Percentiles rank a stretch among this genome's conserved stretches.
Conservation (phyloP, 192 early-diverging fungal genomes). For the Neocallimastix lanati region DNA sequence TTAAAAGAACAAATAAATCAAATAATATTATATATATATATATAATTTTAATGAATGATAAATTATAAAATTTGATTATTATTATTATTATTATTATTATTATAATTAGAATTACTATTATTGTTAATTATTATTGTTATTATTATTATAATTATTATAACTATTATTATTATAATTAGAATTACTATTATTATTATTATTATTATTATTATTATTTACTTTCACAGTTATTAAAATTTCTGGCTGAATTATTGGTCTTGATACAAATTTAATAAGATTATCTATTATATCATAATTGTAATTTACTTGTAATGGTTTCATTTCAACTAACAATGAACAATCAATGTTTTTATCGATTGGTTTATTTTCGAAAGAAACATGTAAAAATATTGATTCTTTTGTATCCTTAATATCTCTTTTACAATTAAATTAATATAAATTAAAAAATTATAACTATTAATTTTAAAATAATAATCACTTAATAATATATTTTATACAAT, state of each 20-base stretch:
- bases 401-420: background rate
- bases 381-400: conserved; percentile 32
- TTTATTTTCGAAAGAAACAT: conserved; percentile 58
- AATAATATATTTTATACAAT: too few species aligned
- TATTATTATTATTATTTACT: conserved; percentile 13
- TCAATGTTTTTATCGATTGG: conserved; percentile 72
- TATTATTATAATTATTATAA: conserved; percentile 19
- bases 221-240: background rate
- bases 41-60: too few species aligned
- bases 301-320: conserved; percentile 76
- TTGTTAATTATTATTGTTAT: conserved; percentile 37
- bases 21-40: too few species aligned
- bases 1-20: too few species aligned
- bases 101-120: too few species aligned
- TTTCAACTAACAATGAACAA: conserved; percentile 25
- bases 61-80: too few species aligned
- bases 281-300: conserved; percentile 64
- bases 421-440: too few species aligned
- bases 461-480: too few species aligned
- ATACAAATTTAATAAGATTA: conserved; percentile 64
- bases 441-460: too few species aligned
- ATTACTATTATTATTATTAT: conserved; percentile 22
- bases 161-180: conserved; percentile 12
- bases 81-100: too few species aligned
- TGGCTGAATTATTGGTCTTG: conserved; percentile 36